phyloP scores from a whole-genome alignment of 148 eudicot genomes.

The Silene latifolia region DNA sequence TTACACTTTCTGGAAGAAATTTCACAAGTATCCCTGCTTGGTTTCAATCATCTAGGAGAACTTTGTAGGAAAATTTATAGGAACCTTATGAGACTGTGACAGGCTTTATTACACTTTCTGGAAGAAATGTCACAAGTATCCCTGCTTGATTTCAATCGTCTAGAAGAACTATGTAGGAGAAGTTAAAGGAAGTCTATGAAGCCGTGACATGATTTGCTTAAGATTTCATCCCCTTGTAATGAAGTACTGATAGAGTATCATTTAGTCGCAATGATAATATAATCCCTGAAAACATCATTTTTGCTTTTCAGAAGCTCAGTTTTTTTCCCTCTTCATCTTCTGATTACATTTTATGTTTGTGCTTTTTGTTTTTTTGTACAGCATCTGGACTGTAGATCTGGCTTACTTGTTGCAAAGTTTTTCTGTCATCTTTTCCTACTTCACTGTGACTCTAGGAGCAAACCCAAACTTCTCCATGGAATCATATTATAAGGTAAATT shows the following conservation, averaged over 20 bases:
- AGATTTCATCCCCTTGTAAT: background rate
- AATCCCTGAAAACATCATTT: background rate
- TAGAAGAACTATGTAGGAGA: background rate
- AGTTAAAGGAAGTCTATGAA: background rate
- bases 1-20: background rate
- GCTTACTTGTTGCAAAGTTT: slow-evolving; percentile 83
- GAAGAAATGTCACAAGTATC: background rate
- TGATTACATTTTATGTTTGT: background rate
- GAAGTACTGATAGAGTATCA: background rate
- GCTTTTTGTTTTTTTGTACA: slow-evolving; percentile 34
- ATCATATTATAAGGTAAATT: slow-evolving; percentile 80
- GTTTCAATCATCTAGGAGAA: background rate
- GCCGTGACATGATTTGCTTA: background rate
- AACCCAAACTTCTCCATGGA: slow-evolving; percentile 83
- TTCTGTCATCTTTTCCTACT: slow-evolving; percentile 75
- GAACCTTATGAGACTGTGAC: background rate
- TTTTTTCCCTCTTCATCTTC: background rate
- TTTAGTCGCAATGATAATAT: background rate
- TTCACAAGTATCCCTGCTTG: background rate
- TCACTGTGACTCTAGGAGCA: slow-evolving; percentile 94
- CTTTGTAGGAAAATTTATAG: background rate
- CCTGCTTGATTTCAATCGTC: background rate
- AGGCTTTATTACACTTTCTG: background rate
- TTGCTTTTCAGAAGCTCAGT: background rate
- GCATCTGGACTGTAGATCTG: slow-evolving; percentile 99